Base-by-base conservation (phyloP, 192 early-diverging fungal species). In the Mortierella antarctica region DNA sequence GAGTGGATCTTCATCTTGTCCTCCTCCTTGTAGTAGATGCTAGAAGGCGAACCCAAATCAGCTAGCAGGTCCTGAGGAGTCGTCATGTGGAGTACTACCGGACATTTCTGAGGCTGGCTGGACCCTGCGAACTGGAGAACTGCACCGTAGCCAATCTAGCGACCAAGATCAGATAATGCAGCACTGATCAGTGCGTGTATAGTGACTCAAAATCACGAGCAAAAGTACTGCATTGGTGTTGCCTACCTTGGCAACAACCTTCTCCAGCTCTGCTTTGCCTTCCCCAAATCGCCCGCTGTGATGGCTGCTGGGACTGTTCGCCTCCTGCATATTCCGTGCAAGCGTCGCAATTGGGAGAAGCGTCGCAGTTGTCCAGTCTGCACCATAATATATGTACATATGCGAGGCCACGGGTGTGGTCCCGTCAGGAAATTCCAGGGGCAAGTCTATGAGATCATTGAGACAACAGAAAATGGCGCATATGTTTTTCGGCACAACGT, bases 1-100 rank as follows among this genome's bases (percentile, higher is more conserved):
- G 86, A 87, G 55, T 92, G 91, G 18, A 93, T 93, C 44, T 85
- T 83, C 90, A 93, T 92, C 74, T 92, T 88, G 60, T 93, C 92
- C 40, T 91, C 89, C 61, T 91, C 86, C 73, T 92, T 93, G 57
- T 86, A 89, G 41, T 92, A 89, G 4, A 88, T 81, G 20, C 84
- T 71, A 8, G 87, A 82, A 1, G 93, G 92, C 42, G 87, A 82
- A 2, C 93, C 93, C 15, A 95, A 71, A 65, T 91, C 92, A 6
- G 90, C 87, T 41, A 95, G 57, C 10, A 95, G 84, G 73, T 95
- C 91, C 57, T 95, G 93, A 2, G 89, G 83, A 10, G 90, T 88
- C 1, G 89, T 88, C 4, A 83, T 84, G 69, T 90, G 85, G 7
- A 90, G 59, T 21, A 83, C 17, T 14, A 90, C 84, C 6, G 65